Evolutionary conservation across 495 filamentous ascomycete genomes (phyloP).

Genomic region (Filosporella fistucella): DNA sequence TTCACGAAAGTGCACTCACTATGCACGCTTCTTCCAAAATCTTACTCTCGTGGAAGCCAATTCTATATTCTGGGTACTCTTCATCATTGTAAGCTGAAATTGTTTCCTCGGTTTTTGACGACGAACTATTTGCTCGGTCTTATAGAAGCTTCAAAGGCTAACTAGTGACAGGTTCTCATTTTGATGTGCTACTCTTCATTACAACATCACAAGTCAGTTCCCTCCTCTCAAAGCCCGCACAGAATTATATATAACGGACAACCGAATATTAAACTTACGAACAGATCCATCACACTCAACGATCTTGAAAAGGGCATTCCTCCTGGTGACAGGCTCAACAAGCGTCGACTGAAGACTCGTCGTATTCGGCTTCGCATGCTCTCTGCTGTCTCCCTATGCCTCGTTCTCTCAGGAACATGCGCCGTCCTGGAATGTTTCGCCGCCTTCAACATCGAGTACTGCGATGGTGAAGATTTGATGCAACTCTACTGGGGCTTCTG

Average conservation of each 20-base stretch:
- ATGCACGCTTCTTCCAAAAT: conserved; percentile 38
- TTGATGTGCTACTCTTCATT: conserved; percentile 6
- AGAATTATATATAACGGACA: background rate
- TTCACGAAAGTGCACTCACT: conserved; percentile 30
- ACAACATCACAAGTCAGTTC: conserved; percentile 9
- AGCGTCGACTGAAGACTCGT: background rate
- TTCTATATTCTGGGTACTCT: conserved; percentile 42
- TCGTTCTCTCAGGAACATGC: conserved; percentile 29
- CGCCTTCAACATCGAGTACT: conserved; percentile 42
- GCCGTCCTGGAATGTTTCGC: conserved; percentile 43
- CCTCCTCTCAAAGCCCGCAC: background rate
- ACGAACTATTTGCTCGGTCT: no score
- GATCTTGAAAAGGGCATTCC: background rate
- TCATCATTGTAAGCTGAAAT: conserved; percentile 34
- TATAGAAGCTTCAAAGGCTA: background rate
- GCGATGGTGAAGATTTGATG: conserved; percentile 49
- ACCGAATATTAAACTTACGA: no score
- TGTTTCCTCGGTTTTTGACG: background rate
- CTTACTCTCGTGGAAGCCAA: conserved; percentile 36
- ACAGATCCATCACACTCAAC: conserved; percentile 3
- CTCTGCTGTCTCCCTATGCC: conserved; percentile 9
- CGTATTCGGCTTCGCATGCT: conserved; percentile 4
- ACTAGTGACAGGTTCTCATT: background rate
- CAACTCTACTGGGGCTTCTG: conserved; percentile 21
- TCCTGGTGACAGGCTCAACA: background rate